Base-by-base conservation (phyloP, 2,329 filamentous ascomycete species). In the Didymella sp. region DNA sequence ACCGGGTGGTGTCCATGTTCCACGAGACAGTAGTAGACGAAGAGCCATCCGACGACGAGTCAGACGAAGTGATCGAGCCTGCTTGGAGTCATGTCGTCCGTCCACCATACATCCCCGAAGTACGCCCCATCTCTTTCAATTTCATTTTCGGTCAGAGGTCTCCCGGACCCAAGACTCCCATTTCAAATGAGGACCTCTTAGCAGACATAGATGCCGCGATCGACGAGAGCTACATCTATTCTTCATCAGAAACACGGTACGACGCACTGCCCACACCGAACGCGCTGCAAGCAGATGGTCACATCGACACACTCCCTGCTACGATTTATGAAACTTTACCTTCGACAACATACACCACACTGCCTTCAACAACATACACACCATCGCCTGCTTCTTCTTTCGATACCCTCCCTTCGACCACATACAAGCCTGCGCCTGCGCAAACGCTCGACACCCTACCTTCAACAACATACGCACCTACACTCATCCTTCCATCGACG, bases 141-240 rank as follows among this genome's bases (percentile, higher is more conserved):
- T 61, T 64, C 13, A 38, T 60, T 0, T 69, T 69, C 31, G 62
- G 67, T 28, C 60, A 46, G 25, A 56, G 44, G 13, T 63, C 59
- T 9, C 43, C 43, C 1, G 48, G 54, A 2, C 59, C 51, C 1
- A 51, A 55, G 15, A 56, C 51, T 2, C 60, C 60, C 19, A 48
- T 51, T 6, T 50, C 53, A 5, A 59, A 63, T 30, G 56, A 62
- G 19, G 61, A 63, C 15, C 42, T 70, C 6, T 56, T 70, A 17
- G 55, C 64, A 15, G 60, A 70, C 7, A 70, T 70, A 28, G 67
- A 70, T 48, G 61, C 64, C 27, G 67, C 67, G 4, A 70, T 70
- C 35, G 67, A 70, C 22, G 64, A 68, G 43, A 58, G 59, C 33
- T 68, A 64, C 41, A 53, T 61, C 41, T 68, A 60, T 47, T 62